Evolutionary conservation across 768 basidiomycete genomes (phyloP).

Genomic region (Rhizopogon sp.): DNA sequence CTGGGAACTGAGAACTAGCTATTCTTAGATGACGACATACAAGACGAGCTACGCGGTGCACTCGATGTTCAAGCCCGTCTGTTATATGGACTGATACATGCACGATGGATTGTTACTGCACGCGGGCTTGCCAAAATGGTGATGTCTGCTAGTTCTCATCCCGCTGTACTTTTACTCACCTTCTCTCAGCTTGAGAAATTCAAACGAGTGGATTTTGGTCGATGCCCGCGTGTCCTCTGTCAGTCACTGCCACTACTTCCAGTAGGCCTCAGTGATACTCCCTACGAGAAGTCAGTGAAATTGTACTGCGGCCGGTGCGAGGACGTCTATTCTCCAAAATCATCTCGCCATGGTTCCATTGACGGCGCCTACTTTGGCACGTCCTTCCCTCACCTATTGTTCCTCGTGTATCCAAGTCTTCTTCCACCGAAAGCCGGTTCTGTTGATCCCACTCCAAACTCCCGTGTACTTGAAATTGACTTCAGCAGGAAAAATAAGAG

Average conservation of each 20-base stretch:
- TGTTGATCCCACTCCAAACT: conserved; percentile 28
- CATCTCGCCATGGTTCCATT: conserved; percentile 92
- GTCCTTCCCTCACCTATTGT: conserved; percentile 94
- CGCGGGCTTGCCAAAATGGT: conserved; percentile 96
- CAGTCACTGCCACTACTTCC: conserved; percentile 93
- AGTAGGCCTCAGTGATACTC: conserved; percentile 94
- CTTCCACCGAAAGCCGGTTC: conserved; percentile 78
- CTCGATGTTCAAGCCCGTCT: conserved; percentile 92
- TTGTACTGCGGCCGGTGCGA: conserved; percentile 98
- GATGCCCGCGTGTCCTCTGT: conserved; percentile 96
- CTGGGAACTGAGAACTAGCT: background rate
- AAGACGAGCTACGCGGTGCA: conserved; percentile 87
- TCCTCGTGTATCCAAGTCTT: conserved; percentile 93
- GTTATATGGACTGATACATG: conserved; percentile 94
- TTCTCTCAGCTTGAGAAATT: conserved; percentile 82
- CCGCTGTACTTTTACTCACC: background rate
- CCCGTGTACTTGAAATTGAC: conserved; percentile 25
- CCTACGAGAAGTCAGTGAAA: conserved; percentile 98
- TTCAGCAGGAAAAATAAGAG: conserved; percentile 36
- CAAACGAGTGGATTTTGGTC: conserved; percentile 96
- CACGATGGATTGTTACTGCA: conserved; percentile 94
- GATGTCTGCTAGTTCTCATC: background rate
- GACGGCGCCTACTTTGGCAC: conserved; percentile 99
- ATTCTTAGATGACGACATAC: conserved; percentile 80
- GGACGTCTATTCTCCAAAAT: conserved; percentile 97